Conservation (phyloP, 129 eudicot species). For the Silybum marianum region DNA sequence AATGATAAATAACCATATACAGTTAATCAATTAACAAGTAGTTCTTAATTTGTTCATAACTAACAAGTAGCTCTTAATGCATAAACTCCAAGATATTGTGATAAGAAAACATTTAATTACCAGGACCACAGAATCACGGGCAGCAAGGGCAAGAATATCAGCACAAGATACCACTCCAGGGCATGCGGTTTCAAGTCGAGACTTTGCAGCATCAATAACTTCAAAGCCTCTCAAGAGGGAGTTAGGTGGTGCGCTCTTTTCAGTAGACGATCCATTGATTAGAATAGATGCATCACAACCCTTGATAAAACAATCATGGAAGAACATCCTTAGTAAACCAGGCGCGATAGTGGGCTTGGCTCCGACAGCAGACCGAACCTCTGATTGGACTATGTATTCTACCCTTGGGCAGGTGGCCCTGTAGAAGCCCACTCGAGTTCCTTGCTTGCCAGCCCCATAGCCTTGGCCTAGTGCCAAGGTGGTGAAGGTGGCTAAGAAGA, state of each 20-base stretch:
- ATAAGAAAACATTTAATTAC: neutral
- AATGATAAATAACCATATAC: neutral
- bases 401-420: slow-evolving; percentile 30
- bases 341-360: slow-evolving; percentile 34
- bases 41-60: neutral
- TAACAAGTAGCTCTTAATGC: neutral
- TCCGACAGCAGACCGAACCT: neutral
- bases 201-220: slow-evolving; percentile 46
- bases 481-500: slow-evolving; percentile 28
- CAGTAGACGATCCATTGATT: slow-evolving; percentile 49
- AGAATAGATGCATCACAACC: slow-evolving; percentile 80
- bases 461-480: slow-evolving; percentile 41
- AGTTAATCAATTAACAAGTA: too few species aligned
- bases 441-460: neutral
- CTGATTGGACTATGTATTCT: slow-evolving; percentile 8
- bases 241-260: slow-evolving; percentile 46
- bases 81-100: neutral
- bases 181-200: slow-evolving; percentile 40
- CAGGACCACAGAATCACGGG: slow-evolving; percentile 34
- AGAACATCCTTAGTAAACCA: slow-evolving; percentile 50
- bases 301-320: slow-evolving; percentile 64
- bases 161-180: slow-evolving; percentile 44
- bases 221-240: slow-evolving; percentile 43
- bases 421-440: slow-evolving; percentile 39
- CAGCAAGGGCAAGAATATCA: slow-evolving; percentile 40